Evolutionary conservation across 768 basidiomycete genomes (phyloP).

Genomic region (Boletus edulis): DNA sequence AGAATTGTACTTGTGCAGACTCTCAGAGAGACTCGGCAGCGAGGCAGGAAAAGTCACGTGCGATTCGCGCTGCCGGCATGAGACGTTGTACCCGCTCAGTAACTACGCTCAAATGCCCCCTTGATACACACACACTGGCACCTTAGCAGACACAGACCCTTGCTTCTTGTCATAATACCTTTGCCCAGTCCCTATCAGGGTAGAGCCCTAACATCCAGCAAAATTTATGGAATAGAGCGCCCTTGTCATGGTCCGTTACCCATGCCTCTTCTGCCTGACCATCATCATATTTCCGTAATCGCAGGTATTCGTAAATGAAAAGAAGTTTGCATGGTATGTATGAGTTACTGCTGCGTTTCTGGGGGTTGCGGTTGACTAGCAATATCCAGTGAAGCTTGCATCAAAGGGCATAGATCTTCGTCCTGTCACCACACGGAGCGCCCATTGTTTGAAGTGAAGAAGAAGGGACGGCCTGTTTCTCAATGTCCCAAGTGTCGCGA

Average conservation of each 20-base stretch:
- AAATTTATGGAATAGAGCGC: constrained; percentile 12
- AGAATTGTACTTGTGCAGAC: no score
- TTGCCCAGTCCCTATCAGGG: no score
- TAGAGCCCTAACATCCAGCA: neutral
- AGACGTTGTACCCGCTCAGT: no score
- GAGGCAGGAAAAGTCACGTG: no score
- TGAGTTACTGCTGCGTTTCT: neutral
- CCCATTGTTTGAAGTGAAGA: constrained; percentile 91
- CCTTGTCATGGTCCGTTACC: constrained; percentile 21
- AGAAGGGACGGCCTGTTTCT: constrained; percentile 88
- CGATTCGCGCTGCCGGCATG: no score
- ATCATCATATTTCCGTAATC: neutral
- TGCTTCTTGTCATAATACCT: constrained; percentile 1
- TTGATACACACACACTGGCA: no score
- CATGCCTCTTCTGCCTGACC: neutral
- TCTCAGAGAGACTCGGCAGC: no score
- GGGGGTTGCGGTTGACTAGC: constrained; percentile 11
- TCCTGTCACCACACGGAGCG: constrained; percentile 83
- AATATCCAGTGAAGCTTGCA: constrained; percentile 75
- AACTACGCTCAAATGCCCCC: no score
- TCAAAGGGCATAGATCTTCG: constrained; percentile 92
- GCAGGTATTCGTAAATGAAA: constrained; percentile 72
- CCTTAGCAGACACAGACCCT: neutral
- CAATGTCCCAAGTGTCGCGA: constrained; percentile 87
- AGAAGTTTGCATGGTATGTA: constrained; percentile 70